Percentiles rank a stretch among this genome's conserved stretches.
These are phyloP conservation scores for Farysia itapuensis DNA, from an alignment of 1,284 basidiomycete genomes.

Conservation along the genomic window DNA sequence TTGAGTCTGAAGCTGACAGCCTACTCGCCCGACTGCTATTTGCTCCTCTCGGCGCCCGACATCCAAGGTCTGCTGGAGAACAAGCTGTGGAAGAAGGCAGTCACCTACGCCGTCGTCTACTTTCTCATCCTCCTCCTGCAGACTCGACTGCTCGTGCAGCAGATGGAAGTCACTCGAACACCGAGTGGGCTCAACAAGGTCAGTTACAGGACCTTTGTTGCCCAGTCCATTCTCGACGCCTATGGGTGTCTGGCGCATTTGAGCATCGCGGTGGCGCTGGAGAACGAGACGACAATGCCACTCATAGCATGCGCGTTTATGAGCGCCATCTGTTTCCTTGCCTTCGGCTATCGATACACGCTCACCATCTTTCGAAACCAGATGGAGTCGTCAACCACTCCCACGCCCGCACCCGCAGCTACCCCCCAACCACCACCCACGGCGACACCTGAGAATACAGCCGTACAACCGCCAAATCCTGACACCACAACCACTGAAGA, in stretches of 20 bases:
- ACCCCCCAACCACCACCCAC: background rate
- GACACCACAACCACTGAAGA: background rate
- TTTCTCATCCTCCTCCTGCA: slow-evolving; percentile 42
- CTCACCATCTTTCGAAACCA: slow-evolving; percentile 21
- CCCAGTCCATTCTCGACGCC: slow-evolving; percentile 54
- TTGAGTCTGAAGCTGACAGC: slow-evolving; percentile 38
- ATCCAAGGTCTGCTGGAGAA: slow-evolving; percentile 30
- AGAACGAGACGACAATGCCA: slow-evolving; percentile 24
- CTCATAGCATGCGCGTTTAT: slow-evolving; percentile 29
- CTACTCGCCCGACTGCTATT: slow-evolving; percentile 55
- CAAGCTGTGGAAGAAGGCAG: slow-evolving; percentile 45
- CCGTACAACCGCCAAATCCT: background rate
- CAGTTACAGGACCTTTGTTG: slow-evolving; percentile 40
- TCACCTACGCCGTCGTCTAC: slow-evolving; percentile 47
- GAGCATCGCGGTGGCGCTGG: slow-evolving; percentile 23
- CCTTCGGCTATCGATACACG: slow-evolving; percentile 26
- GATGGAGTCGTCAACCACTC: slow-evolving; percentile 14
- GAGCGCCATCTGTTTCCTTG: slow-evolving; percentile 27
- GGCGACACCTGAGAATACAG: background rate
- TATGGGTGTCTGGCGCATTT: slow-evolving; percentile 30
- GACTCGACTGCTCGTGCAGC: slow-evolving; percentile 49
- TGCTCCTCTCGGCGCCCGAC: slow-evolving; percentile 40
- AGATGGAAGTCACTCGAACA: slow-evolving; percentile 55
- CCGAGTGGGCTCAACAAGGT: slow-evolving; percentile 47
- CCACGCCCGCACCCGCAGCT: slow-evolving; percentile 2